Conservation (phyloP, 176 grass and related monocot genomes). For the Triticum monococcum region DNA sequence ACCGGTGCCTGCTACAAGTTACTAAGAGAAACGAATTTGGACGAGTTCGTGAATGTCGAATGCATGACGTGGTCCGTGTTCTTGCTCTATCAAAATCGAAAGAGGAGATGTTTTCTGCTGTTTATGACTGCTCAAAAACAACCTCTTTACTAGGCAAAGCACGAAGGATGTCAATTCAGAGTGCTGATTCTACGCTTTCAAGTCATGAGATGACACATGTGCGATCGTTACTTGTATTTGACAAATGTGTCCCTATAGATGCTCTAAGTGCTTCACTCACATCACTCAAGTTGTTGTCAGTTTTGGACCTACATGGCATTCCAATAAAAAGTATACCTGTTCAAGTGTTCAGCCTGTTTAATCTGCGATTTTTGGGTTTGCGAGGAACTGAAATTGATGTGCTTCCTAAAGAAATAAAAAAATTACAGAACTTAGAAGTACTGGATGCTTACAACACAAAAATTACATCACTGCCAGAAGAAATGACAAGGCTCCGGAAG, state of each 20-base stretch:
- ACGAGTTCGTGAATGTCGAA: conserved; percentile 6
- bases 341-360: conserved; percentile 21
- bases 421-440: conserved; percentile 25
- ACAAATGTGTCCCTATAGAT: not conserved
- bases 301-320: conserved; percentile 10
- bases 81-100: conserved; percentile 24
- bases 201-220: not conserved
- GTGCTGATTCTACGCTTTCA: not conserved
- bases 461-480: conserved; percentile 8
- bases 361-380: conserved; percentile 22
- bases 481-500: conserved; percentile 8
- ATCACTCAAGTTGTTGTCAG: not conserved
- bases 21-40: conserved; percentile 26
- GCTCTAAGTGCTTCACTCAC: not conserved
- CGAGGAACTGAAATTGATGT: not conserved
- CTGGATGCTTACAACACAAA: not conserved
- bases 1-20: conserved; percentile 36
- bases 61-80: conserved; percentile 31
- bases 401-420: conserved; percentile 24
- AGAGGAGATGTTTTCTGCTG: conserved; percentile 16
- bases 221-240: conserved; percentile 12
- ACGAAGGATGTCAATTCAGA: conserved; percentile 19
- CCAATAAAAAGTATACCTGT: not conserved
- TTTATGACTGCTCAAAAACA: not conserved
- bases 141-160: not conserved